These are phyloP conservation scores for Tolypocladium paradoxum DNA, from an alignment of 2,329 filamentous ascomycete genomes.

Conservation along the genomic window DNA sequence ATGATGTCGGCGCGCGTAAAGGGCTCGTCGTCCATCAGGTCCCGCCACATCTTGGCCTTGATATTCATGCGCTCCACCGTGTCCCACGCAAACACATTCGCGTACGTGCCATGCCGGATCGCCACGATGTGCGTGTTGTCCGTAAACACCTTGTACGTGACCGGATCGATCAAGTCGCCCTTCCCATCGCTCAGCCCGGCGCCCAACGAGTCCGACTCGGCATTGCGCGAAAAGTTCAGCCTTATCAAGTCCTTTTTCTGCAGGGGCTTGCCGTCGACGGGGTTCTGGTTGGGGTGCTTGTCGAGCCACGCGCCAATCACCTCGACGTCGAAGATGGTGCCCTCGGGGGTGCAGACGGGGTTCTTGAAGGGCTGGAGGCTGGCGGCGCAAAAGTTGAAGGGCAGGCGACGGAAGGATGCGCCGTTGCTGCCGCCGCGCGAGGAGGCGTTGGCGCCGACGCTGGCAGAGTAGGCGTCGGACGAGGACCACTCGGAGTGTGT, in stretches of 20 bases:
- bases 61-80: conserved; percentile 93
- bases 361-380: conserved; percentile 92
- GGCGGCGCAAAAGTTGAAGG: conserved; percentile 96
- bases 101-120: conserved; percentile 65
- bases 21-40: conserved; percentile 76
- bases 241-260: conserved; percentile 77
- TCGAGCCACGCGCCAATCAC: conserved; percentile 92
- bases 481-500: conserved; percentile 98
- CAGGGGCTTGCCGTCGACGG: conserved; percentile 70
- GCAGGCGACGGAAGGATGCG: conserved; percentile 72
- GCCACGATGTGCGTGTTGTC: conserved; percentile 97
- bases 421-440: conserved; percentile 33
- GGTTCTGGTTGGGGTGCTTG: conserved; percentile 78
- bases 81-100: conserved; percentile 95
- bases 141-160: conserved; percentile 95
- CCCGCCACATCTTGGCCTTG: conserved; percentile 91
- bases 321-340: conserved; percentile 90
- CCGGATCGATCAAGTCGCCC: conserved; percentile 86
- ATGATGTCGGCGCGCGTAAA: conserved; percentile 90
- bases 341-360: conserved; percentile 79
- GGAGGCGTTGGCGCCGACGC: conserved; percentile 56
- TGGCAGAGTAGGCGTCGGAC: conserved; percentile 77
- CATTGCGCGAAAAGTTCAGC: conserved; percentile 85
- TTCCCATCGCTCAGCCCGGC: conserved; percentile 39
- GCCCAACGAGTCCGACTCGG: conserved; percentile 47